Percentiles rank a stretch among this genome's conserved stretches.
phyloP scores from a whole-genome alignment of 2,329 filamentous ascomycete species.

The Penicillium hordei region DNA sequence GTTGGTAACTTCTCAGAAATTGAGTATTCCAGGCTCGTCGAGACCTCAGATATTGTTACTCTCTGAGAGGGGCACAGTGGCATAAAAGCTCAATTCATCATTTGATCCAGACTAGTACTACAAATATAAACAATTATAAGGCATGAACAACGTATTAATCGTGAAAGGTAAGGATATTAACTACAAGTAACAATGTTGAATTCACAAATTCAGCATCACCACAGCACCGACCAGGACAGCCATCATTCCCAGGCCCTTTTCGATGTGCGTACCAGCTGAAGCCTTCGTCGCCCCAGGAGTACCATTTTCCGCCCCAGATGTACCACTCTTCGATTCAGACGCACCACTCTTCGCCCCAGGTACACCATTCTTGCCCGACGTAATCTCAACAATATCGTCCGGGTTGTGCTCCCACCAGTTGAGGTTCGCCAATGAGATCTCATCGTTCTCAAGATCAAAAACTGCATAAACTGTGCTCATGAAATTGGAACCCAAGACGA shows the following conservation, averaged over 20 bases:
- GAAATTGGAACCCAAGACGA: background rate
- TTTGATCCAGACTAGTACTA: too few relatives aligned
- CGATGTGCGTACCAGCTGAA: background rate
- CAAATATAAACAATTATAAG: too few relatives aligned
- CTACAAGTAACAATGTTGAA: background rate
- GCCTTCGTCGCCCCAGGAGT: background rate
- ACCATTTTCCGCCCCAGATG: too few relatives aligned
- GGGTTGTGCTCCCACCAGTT: too few relatives aligned
- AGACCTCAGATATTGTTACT: too few relatives aligned
- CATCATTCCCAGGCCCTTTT: background rate
- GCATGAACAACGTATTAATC: background rate
- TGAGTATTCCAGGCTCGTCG: too few relatives aligned
- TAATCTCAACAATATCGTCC: constrained; percentile 48
- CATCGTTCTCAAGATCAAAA: constrained; percentile 13
- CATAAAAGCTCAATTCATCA: too few relatives aligned
- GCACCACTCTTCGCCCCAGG: background rate
- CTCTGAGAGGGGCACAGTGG: too few relatives aligned
- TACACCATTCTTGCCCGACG: background rate
- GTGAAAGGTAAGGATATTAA: background rate
- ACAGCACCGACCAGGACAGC: background rate
- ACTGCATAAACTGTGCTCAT: constrained; percentile 5
- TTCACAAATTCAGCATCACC: background rate
- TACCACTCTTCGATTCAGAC: too few relatives aligned
- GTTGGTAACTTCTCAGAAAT: too few relatives aligned
- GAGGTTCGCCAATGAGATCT: constrained; percentile 8